Base-by-base conservation (phyloP, 495 filamentous ascomycete species). In the Penicillium roqueforti region DNA sequence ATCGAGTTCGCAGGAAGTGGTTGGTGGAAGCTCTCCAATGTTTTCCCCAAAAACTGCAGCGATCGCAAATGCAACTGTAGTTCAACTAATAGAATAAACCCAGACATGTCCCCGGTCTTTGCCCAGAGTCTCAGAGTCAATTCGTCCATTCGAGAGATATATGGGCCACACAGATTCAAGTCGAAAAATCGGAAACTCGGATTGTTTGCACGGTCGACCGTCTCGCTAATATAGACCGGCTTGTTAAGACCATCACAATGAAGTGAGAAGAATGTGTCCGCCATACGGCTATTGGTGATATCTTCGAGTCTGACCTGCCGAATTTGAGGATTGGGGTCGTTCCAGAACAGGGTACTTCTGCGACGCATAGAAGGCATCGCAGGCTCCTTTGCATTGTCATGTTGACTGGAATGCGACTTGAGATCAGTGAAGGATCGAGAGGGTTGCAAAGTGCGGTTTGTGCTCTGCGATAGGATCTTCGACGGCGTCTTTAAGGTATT, bases 171-270 rank as follows among this genome's bases (percentile, higher is more conserved):
- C 16, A 76, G 68, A 38, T 83, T 80, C 14, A 97, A 78, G 54
- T 97, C 90, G 68, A 97, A 95, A 53, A 85, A 83, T 37, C 85
- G 83, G 66, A 96, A 98, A 62, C 83, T 88, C 37, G 92, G 92
- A 70, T 97, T 97, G 79, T 89, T 92, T 14, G 88, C 80, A 65
- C 83, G 83, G 55, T 87, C 80, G 14, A 84, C 77, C 37, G 87
- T 74, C 73, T 98, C 93, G 70, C 91, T 96, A 65, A 96, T 83
- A 67, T 97, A 98, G 20, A 97, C 70, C 0, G 93, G 92, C 18
- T 88, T 85, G 34, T 80, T 69, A 41, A 79, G 67, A 1, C 72
- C 79, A 7, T 79, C 77, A 54, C 81, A 82, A 70, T 96, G 92
- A 22, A 98, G 69, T 0, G 89, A 87, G 67, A 96, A 95, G 80